Evolutionary conservation across 139 green algal genomes (phyloP).

Genomic region (Chlorella ohadii): DNA sequence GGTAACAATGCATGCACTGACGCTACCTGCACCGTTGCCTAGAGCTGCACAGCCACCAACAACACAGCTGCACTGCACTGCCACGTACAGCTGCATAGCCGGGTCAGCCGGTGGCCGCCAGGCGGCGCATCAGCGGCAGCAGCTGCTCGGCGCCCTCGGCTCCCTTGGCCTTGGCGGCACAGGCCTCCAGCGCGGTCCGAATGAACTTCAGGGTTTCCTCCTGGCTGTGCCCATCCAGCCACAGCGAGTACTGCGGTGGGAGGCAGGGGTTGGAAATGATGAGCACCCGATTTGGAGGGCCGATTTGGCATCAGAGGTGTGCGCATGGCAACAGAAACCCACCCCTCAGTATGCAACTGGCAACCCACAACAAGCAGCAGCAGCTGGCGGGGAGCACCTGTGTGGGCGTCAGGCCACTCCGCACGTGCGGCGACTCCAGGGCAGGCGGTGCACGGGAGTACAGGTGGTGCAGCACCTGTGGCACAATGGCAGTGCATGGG

Average conservation of each 20-base stretch:
- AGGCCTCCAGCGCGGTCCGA: slow-evolving; percentile 40
- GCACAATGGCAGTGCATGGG: too few relatives aligned
- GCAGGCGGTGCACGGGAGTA: slow-evolving; percentile 74
- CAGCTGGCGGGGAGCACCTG: slow-evolving; percentile 27
- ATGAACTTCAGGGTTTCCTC: slow-evolving; percentile 58
- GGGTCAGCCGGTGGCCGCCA: background rate
- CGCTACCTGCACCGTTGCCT: too few relatives aligned
- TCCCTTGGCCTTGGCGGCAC: background rate
- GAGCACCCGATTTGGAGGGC: too few relatives aligned
- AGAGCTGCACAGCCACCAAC: too few relatives aligned
- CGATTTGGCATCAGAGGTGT: too few relatives aligned
- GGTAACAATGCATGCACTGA: too few relatives aligned
- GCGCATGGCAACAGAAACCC: too few relatives aligned
- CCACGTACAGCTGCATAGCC: too few relatives aligned
- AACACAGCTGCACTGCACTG: too few relatives aligned
- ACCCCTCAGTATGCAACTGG: too few relatives aligned
- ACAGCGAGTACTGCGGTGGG: slow-evolving; percentile 89
- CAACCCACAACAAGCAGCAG: background rate
- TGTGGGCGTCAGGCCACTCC: slow-evolving; percentile 65
- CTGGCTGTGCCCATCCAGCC: slow-evolving; percentile 88
- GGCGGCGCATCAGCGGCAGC: slow-evolving; percentile 33
- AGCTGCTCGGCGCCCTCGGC: slow-evolving; percentile 23
- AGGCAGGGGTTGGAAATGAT: background rate
- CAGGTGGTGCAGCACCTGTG: slow-evolving; percentile 86
- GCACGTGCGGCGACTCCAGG: slow-evolving; percentile 80